These are phyloP conservation scores for Trichoderma koningiopsis DNA, from an alignment of 2,329 filamentous ascomycete genomes.

Conservation along the genomic window DNA sequence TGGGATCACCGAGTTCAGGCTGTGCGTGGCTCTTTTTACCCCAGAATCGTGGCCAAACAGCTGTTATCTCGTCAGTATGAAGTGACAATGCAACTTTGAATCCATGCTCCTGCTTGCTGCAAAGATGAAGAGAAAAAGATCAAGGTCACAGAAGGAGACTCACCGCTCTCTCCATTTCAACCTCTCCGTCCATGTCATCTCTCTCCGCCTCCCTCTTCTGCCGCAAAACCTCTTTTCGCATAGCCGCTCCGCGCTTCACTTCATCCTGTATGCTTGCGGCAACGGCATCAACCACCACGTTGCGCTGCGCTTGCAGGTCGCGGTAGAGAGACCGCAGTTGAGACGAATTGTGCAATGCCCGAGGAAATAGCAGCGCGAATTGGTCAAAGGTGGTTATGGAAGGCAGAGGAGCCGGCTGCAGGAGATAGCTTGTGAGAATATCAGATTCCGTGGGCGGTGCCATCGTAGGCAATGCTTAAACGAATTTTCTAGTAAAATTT, in stretches of 20 bases:
- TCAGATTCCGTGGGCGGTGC: constrained; percentile 60
- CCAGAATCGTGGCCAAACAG: constrained; percentile 57
- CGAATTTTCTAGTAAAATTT: neutral
- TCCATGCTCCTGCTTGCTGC: neutral
- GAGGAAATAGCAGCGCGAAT: constrained; percentile 77
- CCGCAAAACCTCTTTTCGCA: constrained; percentile 60
- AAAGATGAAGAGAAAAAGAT: neutral
- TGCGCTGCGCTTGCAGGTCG: constrained; percentile 75
- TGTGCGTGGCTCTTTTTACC: constrained; percentile 57
- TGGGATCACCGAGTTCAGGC: constrained; percentile 63
- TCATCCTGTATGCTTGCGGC: constrained; percentile 67
- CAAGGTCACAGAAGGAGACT: constrained; percentile 29
- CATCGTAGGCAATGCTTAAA: neutral
- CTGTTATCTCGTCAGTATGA: constrained; percentile 41
- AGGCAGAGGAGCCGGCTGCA: constrained; percentile 73
- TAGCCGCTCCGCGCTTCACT: constrained; percentile 59
- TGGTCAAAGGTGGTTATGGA: constrained; percentile 72
- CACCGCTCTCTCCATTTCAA: constrained; percentile 64
- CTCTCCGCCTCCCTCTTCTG: constrained; percentile 54
- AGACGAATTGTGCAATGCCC: constrained; percentile 63
- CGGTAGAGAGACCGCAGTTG: constrained; percentile 73
- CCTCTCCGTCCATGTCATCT: constrained; percentile 62
- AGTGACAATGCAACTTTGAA: neutral
- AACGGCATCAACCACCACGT: constrained; percentile 68
- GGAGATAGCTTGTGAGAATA: constrained; percentile 76